These are phyloP conservation scores for Neonectria punicea DNA, from an alignment of 2,329 filamentous ascomycete genomes.

Conservation along the genomic window DNA sequence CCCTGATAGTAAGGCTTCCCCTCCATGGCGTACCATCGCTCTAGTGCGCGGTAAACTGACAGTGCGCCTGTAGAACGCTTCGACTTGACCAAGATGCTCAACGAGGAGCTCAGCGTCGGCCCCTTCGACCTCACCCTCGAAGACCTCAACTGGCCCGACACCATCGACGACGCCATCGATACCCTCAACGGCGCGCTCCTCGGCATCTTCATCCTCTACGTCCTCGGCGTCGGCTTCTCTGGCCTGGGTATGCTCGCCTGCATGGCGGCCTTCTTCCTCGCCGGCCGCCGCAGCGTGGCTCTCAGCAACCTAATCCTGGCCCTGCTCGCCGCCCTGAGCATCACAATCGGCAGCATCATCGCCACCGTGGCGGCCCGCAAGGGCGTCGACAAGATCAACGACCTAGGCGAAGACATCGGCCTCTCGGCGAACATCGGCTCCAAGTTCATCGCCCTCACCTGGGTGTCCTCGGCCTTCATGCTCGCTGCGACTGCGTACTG, in stretches of 20 bases:
- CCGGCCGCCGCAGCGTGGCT: conserved; percentile 38
- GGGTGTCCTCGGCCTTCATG: conserved; percentile 60
- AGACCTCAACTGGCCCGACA: conserved; percentile 57
- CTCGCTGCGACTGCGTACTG: conserved; percentile 53
- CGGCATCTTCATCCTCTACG: conserved; percentile 61
- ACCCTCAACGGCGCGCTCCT: conserved; percentile 60
- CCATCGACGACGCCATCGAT: conserved; percentile 59
- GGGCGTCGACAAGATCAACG: conserved; percentile 55
- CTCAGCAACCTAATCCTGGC: conserved; percentile 53
- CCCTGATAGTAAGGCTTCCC: conserved; percentile 49
- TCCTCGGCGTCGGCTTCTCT: conserved; percentile 54
- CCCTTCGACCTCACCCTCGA: conserved; percentile 56
- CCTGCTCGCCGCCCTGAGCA: conserved; percentile 48
- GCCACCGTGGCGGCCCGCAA: conserved; percentile 54
- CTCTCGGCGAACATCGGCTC: conserved; percentile 55
- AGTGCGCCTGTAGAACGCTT: conserved; percentile 47
- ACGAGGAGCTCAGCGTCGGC: conserved; percentile 58
- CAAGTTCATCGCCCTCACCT: conserved; percentile 58
- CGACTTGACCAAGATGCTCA: conserved; percentile 60
- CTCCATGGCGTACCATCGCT: neutral
- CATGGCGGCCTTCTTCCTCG: conserved; percentile 49
- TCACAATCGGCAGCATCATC: conserved; percentile 56
- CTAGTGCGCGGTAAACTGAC: neutral
- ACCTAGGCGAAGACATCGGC: conserved; percentile 56
- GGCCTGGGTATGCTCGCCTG: conserved; percentile 56